These are phyloP conservation scores for Cryptococcus sp. DNA, from an alignment of 1,284 basidiomycete species.

Conservation along the genomic window DNA sequence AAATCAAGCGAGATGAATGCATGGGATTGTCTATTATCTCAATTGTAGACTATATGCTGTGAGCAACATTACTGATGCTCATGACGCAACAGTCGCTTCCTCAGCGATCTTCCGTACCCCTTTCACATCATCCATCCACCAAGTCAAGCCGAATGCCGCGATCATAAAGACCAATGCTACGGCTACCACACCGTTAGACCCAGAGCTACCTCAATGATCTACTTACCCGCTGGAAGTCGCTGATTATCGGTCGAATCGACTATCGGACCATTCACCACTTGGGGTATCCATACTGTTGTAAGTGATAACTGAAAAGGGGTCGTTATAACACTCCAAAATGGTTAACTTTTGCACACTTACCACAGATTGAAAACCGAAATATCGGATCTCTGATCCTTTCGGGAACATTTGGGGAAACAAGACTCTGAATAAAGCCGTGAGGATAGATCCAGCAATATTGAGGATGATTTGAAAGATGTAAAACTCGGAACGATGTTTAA, in stretches of 20 bases:
- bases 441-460: constrained; percentile 2
- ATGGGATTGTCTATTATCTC: too few relatives aligned
- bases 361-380: constrained; percentile 6
- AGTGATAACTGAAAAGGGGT: constrained; percentile 2
- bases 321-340: neutral
- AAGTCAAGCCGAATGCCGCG: neutral
- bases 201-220: neutral
- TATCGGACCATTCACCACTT: constrained; percentile 6
- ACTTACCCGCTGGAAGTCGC: constrained; percentile 1
- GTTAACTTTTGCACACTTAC: neutral
- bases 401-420: constrained; percentile 7
- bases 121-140: neutral
- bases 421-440: constrained; percentile 5
- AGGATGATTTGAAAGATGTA: constrained; percentile 4
- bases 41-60: too few relatives aligned
- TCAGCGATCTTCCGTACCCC: neutral
- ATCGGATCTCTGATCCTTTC: constrained; percentile 7
- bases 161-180: neutral
- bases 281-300: constrained; percentile 6
- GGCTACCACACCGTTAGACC: neutral
- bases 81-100: too few relatives aligned
- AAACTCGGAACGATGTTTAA: constrained; percentile 8
- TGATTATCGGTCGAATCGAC: constrained; percentile 6
- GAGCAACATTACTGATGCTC: too few relatives aligned
- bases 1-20: too few relatives aligned